These are phyloP conservation scores for Allomyces javanicus DNA, from an alignment of 192 early-diverging fungal genomes.

Conservation along the genomic window DNA sequence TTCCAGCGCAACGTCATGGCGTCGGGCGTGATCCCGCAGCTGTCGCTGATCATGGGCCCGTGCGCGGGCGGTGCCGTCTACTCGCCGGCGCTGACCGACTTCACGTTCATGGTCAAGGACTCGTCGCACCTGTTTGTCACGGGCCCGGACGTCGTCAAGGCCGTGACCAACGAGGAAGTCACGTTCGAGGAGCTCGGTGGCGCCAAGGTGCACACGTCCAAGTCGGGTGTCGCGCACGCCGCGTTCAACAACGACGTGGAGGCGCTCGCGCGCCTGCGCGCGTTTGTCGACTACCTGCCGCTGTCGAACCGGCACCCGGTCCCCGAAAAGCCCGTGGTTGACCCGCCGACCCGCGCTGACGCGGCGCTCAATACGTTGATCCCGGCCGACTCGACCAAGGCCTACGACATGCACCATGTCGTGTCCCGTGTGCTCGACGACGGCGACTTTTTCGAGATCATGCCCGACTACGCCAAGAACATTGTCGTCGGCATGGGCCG, in stretches of 20 bases:
- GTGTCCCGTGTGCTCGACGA: conserved; percentile 63
- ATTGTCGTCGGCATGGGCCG: conserved; percentile 80
- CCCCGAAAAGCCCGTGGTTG: conserved; percentile 39
- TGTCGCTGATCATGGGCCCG: conserved; percentile 93
- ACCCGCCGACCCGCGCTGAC: conserved; percentile 48
- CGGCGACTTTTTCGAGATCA: conserved; percentile 72
- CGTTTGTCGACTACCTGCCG: conserved; percentile 75
- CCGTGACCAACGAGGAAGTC: conserved; percentile 82
- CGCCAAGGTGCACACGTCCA: conserved; percentile 66
- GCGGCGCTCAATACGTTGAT: conserved; percentile 64
- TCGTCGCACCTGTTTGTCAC: conserved; percentile 93
- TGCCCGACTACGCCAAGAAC: conserved; percentile 78
- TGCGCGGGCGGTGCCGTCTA: conserved; percentile 96
- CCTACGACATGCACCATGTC: conserved; percentile 88
- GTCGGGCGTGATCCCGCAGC: conserved; percentile 85
- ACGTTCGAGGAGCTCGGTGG: conserved; percentile 91
- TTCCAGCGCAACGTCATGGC: conserved; percentile 84
- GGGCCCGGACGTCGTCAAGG: conserved; percentile 89
- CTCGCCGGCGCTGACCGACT: conserved; percentile 90
- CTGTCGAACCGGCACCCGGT: conserved; percentile 57
- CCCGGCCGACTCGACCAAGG: conserved; percentile 68
- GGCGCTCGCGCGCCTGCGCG: conserved; percentile 53
- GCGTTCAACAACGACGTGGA: conserved; percentile 90
- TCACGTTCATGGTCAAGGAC: conserved; percentile 91
- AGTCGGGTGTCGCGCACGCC: conserved; percentile 79